A percentile compares a stretch with the other conserved stretches of the same genome.
phyloP scores from a whole-genome alignment of 208 protist species.

The Wallacemonas collosoma region DNA sequence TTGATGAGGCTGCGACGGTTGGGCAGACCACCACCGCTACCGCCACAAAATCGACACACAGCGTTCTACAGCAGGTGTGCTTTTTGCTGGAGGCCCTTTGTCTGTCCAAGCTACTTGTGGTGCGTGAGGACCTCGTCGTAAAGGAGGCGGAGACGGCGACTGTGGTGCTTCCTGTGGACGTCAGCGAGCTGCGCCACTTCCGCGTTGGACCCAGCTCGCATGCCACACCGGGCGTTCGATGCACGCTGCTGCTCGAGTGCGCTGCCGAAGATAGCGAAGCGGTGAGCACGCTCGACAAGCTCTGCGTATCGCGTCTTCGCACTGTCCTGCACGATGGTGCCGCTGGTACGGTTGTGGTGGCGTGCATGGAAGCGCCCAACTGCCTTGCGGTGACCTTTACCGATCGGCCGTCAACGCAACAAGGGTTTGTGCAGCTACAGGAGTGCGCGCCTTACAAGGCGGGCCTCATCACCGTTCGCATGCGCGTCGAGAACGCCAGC shows the following conservation, averaged over 20 bases:
- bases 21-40: neutral
- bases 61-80: slow-evolving; percentile 2
- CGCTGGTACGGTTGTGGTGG: neutral
- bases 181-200: slow-evolving; percentile 8
- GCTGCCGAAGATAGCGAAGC: slow-evolving; percentile 5
- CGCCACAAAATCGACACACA: neutral
- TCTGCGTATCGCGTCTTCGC: neutral
- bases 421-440: slow-evolving; percentile 18
- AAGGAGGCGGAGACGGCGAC: neutral
- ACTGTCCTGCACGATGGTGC: neutral
- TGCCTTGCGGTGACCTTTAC: slow-evolving; percentile 16
- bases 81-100: slow-evolving; percentile 7
- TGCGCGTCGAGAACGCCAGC: slow-evolving; percentile 14
- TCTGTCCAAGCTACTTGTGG: neutral
- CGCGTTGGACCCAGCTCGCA: slow-evolving; percentile 12
- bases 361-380: neutral
- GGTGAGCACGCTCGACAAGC: neutral
- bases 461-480: slow-evolving; percentile 15
- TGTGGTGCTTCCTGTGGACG: slow-evolving; percentile 9
- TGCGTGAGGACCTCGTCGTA: slow-evolving; percentile 2
- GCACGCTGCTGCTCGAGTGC: slow-evolving; percentile 19
- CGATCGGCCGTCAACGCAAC: neutral
- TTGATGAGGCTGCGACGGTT: neutral
- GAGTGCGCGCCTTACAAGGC: slow-evolving; percentile 11
- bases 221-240: slow-evolving; percentile 2